A percentile compares a stretch with the other conserved stretches of the same genome.
Conservation (phyloP, 2,329 filamentous ascomycete genomes). For the Scopulariopsis brevicaulis region DNA sequence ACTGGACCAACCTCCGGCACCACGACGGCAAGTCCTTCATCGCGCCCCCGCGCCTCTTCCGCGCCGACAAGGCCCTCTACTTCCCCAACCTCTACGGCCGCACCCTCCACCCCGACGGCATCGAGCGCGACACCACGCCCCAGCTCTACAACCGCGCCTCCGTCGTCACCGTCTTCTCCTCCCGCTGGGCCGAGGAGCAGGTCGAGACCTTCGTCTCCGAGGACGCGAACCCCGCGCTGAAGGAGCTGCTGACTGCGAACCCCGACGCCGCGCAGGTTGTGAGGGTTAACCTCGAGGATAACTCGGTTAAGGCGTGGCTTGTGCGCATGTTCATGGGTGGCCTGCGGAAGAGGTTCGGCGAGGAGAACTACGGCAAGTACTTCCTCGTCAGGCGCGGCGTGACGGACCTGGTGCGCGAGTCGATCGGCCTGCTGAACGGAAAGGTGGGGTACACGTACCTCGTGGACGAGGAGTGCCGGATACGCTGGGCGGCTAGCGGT, state of each 20-base stretch:
- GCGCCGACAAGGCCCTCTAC: conserved; percentile 69
- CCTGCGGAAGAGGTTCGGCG: conserved; percentile 35
- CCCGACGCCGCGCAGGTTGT: conserved; percentile 57
- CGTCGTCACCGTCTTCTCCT: conserved; percentile 72
- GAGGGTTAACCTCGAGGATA: conserved; percentile 83
- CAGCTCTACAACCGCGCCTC: conserved; percentile 62
- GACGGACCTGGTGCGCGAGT: conserved; percentile 49
- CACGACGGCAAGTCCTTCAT: conserved; percentile 90
- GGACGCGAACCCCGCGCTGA: conserved; percentile 58
- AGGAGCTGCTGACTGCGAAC: conserved; percentile 43
- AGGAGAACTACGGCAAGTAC: conserved; percentile 47
- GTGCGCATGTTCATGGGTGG: conserved; percentile 44
- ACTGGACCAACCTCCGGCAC: conserved; percentile 76
- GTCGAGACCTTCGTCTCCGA: conserved; percentile 57
- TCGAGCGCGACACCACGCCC: conserved; percentile 59
- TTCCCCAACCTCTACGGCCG: conserved; percentile 85
- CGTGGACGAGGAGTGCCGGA: conserved; percentile 75
- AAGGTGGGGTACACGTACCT: conserved; percentile 94
- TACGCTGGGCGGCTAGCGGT: conserved; percentile 88
- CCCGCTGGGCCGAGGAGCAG: conserved; percentile 77
- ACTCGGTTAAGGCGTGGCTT: conserved; percentile 52
- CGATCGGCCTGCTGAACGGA: conserved; percentile 65
- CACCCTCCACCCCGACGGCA: conserved; percentile 53
- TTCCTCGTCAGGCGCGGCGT: conserved; percentile 49
- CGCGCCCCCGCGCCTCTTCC: conserved; percentile 75